Conservation (phyloP, 2,329 filamentous ascomycete genomes). For the Hortaea werneckii region DNA sequence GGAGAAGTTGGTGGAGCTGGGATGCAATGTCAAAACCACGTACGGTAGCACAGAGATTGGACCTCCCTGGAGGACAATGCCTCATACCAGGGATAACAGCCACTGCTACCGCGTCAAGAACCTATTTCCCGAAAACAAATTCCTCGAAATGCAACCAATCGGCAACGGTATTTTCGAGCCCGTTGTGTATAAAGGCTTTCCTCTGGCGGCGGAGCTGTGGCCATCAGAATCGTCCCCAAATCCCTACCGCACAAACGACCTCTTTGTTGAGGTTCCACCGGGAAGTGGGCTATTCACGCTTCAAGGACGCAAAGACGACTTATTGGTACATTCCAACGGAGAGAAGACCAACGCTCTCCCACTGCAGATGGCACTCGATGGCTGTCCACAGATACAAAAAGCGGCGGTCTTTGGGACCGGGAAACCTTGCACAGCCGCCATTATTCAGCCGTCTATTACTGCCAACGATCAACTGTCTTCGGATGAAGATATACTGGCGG, state of each 20-base stretch:
- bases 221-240: not conserved
- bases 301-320: conserved; percentile 18
- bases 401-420: conserved; percentile 23
- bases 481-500: not conserved
- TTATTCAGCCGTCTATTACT: conserved; percentile 18
- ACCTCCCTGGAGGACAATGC: not conserved
- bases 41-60: conserved; percentile 1
- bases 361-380: conserved; percentile 5
- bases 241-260: not conserved
- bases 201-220: conserved; percentile 1
- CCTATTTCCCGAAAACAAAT: not conserved
- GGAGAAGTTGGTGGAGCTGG: not conserved
- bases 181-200: conserved; percentile 1
- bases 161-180: not conserved
- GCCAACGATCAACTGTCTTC: conserved; percentile 7
- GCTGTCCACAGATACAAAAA: conserved; percentile 17
- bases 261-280: not conserved
- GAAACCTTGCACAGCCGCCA: conserved; percentile 18
- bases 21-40: conserved; percentile 1
- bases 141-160: not conserved
- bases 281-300: not conserved
- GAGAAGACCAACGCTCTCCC: conserved; percentile 18
- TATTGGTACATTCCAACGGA: conserved; percentile 20
- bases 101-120: conserved; percentile 1
- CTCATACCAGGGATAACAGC: not conserved